phyloP scores from a whole-genome alignment of 306 rosid genomes.

The Vigna radiata region DNA sequence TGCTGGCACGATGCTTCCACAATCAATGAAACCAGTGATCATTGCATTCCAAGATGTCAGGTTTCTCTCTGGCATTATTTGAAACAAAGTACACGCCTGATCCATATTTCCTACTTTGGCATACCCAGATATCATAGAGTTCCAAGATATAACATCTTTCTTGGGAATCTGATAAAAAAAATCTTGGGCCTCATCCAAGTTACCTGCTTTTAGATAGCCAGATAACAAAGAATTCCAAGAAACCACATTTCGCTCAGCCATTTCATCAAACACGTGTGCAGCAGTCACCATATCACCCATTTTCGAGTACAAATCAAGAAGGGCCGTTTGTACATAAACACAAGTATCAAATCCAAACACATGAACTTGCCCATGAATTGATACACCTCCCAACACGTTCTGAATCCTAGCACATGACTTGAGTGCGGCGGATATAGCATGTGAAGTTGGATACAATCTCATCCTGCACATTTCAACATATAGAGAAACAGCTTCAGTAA shows the following conservation, averaged over 20 bases:
- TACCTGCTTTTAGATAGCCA: constrained; percentile 66
- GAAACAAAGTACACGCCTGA: constrained; percentile 61
- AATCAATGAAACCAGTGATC: constrained; percentile 65
- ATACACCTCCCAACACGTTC: constrained; percentile 49
- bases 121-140: constrained; percentile 71
- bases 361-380: constrained; percentile 71
- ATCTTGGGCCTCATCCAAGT: constrained; percentile 54
- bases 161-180: constrained; percentile 64
- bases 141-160: constrained; percentile 80
- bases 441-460: constrained; percentile 62
- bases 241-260: constrained; percentile 67
- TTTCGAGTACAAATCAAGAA: constrained; percentile 68
- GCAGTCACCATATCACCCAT: constrained; percentile 60
- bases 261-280: constrained; percentile 66
- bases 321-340: constrained; percentile 76
- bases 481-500: constrained; percentile 61
- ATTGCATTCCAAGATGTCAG: constrained; percentile 75
- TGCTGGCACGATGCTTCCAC: constrained; percentile 58
- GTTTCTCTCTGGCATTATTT: constrained; percentile 64
- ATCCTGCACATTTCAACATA: constrained; percentile 66
- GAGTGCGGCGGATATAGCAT: constrained; percentile 71
- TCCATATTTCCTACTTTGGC: constrained; percentile 64
- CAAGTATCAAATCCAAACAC: constrained; percentile 60
- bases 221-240: constrained; percentile 81
- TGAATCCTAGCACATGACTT: constrained; percentile 70